Evolutionary conservation across 495 filamentous ascomycete genomes (phyloP).

Genomic region (Collariella sp.): DNA sequence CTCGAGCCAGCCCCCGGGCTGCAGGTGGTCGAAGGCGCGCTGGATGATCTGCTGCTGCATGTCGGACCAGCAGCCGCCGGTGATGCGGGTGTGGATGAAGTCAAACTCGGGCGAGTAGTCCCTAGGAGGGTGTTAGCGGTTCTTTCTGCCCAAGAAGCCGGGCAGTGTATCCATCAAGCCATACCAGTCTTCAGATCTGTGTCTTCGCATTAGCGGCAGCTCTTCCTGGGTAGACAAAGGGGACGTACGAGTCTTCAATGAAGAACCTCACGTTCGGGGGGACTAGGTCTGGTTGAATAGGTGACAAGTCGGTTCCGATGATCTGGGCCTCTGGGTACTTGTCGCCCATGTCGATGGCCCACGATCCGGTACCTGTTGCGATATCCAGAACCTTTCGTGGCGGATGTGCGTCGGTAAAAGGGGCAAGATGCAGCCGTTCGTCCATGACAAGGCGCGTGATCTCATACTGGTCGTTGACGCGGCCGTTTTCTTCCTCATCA

Average conservation of each 20-base stretch:
- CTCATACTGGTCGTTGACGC: constrained; percentile 53
- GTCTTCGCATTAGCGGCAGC: background rate
- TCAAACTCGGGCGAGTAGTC: constrained; percentile 28
- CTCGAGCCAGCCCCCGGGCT: constrained; percentile 60
- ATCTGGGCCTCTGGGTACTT: constrained; percentile 35
- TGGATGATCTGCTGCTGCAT: constrained; percentile 33
- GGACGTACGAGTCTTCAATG: constrained; percentile 38
- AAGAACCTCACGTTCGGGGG: constrained; percentile 39
- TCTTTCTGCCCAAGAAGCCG: background rate
- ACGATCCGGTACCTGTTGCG: constrained; percentile 55
- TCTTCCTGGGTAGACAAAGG: background rate
- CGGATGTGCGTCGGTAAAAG: constrained; percentile 34
- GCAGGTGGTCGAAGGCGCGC: constrained; percentile 40
- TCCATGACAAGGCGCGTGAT: constrained; percentile 48
- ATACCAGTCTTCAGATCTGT: constrained; percentile 29
- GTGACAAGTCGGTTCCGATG: constrained; percentile 33
- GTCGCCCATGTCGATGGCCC: constrained; percentile 44
- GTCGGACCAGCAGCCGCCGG: constrained; percentile 40
- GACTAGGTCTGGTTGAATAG: constrained; percentile 38
- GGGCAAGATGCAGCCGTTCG: constrained; percentile 49
- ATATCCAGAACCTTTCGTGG: constrained; percentile 57
- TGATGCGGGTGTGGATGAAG: constrained; percentile 43
- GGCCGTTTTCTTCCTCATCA: constrained; percentile 45
- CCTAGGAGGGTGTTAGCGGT: constrained; percentile 18
- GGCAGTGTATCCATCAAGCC: constrained; percentile 24